phyloP scores from a whole-genome alignment of 176 grass and related monocot species.

The Oropetium thomaeum region DNA sequence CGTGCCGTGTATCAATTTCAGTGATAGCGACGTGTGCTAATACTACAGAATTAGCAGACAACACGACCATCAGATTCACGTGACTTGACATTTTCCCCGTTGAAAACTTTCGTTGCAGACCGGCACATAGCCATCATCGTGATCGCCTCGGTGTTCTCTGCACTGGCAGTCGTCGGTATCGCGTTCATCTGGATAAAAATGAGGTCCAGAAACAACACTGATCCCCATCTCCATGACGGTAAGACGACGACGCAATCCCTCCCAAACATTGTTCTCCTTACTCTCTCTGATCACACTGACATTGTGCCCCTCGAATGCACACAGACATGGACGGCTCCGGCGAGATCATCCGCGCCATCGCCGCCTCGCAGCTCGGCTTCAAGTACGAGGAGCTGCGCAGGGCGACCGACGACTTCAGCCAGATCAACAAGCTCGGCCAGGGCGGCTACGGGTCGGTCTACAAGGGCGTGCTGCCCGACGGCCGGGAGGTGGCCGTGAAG shows the following conservation, averaged over 20 bases:
- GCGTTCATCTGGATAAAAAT: constrained; percentile 47
- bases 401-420: constrained; percentile 64
- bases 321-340: constrained; percentile 58
- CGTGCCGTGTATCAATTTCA: constrained; percentile 29
- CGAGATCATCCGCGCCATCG: constrained; percentile 58
- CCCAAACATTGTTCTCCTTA: too few species aligned
- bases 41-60: too few species aligned
- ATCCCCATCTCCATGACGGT: constrained; percentile 44
- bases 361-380: constrained; percentile 58
- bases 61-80: neutral
- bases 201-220: constrained; percentile 25
- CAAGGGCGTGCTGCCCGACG: constrained; percentile 73
- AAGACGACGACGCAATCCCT: neutral
- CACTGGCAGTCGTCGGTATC: constrained; percentile 34
- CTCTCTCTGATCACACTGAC: neutral
- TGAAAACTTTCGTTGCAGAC: constrained; percentile 35
- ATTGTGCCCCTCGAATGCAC: neutral
- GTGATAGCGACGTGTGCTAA: constrained; percentile 12
- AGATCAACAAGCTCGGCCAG: constrained; percentile 77
- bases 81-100: neutral
- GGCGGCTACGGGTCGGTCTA: constrained; percentile 78
- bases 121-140: constrained; percentile 40
- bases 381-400: constrained; percentile 57
- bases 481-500: constrained; percentile 76
- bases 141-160: constrained; percentile 30